A percentile compares a stretch with the other conserved stretches of the same genome.
These are phyloP conservation scores for Epichloe hybrida DNA, from an alignment of 2,329 filamentous ascomycete genomes.

Conservation along the genomic window DNA sequence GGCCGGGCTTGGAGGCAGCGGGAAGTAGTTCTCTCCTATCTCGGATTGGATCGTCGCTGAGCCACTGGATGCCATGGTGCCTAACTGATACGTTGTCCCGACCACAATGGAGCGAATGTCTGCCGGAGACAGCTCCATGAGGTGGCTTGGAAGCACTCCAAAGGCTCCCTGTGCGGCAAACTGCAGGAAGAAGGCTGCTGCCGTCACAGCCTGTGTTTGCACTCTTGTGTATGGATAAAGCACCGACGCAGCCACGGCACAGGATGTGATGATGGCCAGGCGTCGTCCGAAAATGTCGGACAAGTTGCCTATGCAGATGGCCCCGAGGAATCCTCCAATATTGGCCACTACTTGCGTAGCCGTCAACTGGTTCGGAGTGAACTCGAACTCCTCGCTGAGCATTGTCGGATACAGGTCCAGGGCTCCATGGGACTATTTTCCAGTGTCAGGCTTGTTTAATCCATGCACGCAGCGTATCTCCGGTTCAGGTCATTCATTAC, in stretches of 20 bases:
- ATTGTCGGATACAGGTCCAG: background rate
- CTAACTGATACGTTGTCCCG: conserved; percentile 1
- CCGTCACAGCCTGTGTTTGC: background rate
- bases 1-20: background rate
- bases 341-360: conserved; percentile 1
- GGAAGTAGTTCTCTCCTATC: background rate
- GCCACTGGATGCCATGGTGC: background rate
- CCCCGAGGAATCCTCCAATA: conserved; percentile 1
- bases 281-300: background rate
- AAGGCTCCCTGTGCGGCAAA: conserved; percentile 1
- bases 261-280: conserved; percentile 1
- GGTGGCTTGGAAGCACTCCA: conserved; percentile 1
- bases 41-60: conserved; percentile 1
- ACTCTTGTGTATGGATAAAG: conserved; percentile 1
- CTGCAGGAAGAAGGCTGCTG: conserved; percentile 1
- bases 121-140: conserved; percentile 1
- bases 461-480: too few relatives aligned
- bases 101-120: background rate
- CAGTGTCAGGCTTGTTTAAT: background rate
- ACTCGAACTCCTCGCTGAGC: background rate
- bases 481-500: background rate
- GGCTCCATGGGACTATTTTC: background rate
- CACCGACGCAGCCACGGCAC: background rate
- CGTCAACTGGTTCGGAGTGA: background rate
- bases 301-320: background rate